A percentile compares a stretch with the other conserved stretches of the same genome.
phyloP scores from a whole-genome alignment of 495 filamentous ascomycete species.

The Lepidopterella palustris region DNA sequence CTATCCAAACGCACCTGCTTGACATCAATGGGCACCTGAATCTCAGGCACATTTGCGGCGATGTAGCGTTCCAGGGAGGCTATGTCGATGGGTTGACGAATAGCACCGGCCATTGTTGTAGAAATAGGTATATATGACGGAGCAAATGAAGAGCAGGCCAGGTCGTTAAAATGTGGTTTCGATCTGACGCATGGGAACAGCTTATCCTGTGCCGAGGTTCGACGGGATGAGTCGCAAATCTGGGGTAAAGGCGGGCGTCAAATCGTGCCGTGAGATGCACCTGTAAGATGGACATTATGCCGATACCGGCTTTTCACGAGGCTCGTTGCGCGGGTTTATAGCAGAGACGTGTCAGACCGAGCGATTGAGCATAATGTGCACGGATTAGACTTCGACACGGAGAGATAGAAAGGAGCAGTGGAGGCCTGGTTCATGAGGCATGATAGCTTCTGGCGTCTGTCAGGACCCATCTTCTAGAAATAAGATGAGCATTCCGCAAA shows the following conservation, averaged over 20 bases:
- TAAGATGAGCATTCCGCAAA: no score
- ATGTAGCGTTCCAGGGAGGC: slow-evolving; percentile 72
- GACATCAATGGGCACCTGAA: slow-evolving; percentile 72
- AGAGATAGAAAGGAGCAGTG: no score
- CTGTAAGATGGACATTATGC: no score
- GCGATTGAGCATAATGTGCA: no score
- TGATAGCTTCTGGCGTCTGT: no score
- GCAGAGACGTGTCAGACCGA: no score
- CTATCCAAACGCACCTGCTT: slow-evolving; percentile 63
- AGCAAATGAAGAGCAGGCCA: background rate
- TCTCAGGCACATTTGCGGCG: slow-evolving; percentile 63
- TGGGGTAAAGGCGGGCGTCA: background rate
- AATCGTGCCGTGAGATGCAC: background rate
- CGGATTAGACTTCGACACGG: no score
- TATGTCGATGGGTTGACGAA: slow-evolving; percentile 84
- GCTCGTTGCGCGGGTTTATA: no score
- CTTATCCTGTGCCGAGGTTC: slow-evolving; percentile 1
- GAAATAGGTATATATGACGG: background rate
- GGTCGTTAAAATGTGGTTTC: background rate
- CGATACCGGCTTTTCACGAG: no score
- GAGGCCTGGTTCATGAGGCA: no score
- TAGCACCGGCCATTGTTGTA: slow-evolving; percentile 68
- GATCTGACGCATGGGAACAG: slow-evolving; percentile 1
- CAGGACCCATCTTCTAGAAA: no score
- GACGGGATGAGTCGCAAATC: background rate